These are phyloP conservation scores for Tolypocladium endophyticum DNA, from an alignment of 2,329 filamentous ascomycete genomes.

Conservation along the genomic window DNA sequence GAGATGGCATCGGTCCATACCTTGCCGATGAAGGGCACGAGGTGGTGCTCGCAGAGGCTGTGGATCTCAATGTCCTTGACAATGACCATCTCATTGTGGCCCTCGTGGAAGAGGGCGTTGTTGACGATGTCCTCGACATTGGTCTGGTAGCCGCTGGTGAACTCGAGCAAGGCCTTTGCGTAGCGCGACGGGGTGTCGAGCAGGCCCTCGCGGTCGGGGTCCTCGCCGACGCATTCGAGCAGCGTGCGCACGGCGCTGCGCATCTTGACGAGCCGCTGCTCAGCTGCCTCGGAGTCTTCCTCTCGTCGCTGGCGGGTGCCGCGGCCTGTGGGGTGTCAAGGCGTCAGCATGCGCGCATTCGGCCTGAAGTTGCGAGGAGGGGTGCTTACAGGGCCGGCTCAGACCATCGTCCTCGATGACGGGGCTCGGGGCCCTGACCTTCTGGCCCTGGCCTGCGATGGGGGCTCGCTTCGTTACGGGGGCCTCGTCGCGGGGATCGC, in stretches of 20 bases:
- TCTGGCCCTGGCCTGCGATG: conserved; percentile 6
- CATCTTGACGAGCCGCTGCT: conserved; percentile 44
- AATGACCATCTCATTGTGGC: conserved; percentile 94
- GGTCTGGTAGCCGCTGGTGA: conserved; percentile 95
- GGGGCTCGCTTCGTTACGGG: conserved; percentile 24
- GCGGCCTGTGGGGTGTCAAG: conserved; percentile 27
- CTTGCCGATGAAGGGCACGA: conserved; percentile 94
- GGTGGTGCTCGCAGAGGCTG: conserved; percentile 90
- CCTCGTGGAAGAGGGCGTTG: conserved; percentile 87
- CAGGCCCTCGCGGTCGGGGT: conserved; percentile 54
- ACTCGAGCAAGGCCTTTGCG: conserved; percentile 88
- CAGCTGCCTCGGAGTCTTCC: conserved; percentile 34
- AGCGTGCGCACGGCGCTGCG: conserved; percentile 53
- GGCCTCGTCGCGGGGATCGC: conserved; percentile 48
- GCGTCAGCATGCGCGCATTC: background rate
- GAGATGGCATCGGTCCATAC: conserved; percentile 30
- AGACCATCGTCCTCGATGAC: conserved; percentile 53
- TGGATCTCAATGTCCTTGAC: conserved; percentile 96
- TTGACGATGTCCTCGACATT: conserved; percentile 90
- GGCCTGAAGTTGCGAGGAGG: conserved; percentile 1
- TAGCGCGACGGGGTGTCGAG: conserved; percentile 71
- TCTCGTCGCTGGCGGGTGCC: conserved; percentile 56
- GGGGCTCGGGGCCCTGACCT: conserved; percentile 32
- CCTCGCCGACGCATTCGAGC: conserved; percentile 59
- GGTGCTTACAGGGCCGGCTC: conserved; percentile 42